A percentile compares a stretch with the other conserved stretches of the same genome.
These are phyloP conservation scores for Xylariales sp. DNA, from an alignment of 2,329 filamentous ascomycete genomes.

Conservation along the genomic window DNA sequence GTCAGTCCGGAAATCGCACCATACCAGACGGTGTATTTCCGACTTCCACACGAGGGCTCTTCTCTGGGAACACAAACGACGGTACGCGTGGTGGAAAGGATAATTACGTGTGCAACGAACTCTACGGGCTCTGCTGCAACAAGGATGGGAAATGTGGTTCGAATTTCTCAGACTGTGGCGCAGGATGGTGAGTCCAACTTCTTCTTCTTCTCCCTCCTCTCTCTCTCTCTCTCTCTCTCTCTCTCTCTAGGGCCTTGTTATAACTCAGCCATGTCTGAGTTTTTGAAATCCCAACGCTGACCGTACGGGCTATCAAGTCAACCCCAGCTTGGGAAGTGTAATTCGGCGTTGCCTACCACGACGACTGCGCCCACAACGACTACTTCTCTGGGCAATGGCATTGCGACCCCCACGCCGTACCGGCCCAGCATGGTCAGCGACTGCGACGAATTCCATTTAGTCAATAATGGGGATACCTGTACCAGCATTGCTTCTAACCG, in stretches of 20 bases:
- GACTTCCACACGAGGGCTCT: neutral
- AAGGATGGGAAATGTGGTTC: neutral
- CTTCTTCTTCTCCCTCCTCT: too few species aligned
- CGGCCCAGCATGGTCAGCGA: neutral
- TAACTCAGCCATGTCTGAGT: neutral
- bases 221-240: neutral
- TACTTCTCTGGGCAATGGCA: too few species aligned
- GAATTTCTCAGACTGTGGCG: neutral
- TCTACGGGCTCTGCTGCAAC: conserved; percentile 8
- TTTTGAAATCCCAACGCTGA: neutral
- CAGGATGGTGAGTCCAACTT: conserved; percentile 12
- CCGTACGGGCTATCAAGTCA: neutral
- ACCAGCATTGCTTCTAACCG: neutral
- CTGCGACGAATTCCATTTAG: neutral
- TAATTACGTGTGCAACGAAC: neutral
- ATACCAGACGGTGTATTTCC: neutral
- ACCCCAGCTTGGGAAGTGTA: conserved; percentile 3
- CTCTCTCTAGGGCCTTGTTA: neutral
- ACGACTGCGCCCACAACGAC: neutral
- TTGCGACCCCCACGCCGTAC: too few species aligned
- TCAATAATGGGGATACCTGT: neutral
- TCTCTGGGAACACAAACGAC: conserved; percentile 9
- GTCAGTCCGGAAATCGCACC: conserved; percentile 6
- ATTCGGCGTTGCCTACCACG: neutral
- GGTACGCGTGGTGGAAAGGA: neutral